Conservation (phyloP, 2,329 filamentous ascomycete genomes). For the Sclerotinia nivalis region DNA sequence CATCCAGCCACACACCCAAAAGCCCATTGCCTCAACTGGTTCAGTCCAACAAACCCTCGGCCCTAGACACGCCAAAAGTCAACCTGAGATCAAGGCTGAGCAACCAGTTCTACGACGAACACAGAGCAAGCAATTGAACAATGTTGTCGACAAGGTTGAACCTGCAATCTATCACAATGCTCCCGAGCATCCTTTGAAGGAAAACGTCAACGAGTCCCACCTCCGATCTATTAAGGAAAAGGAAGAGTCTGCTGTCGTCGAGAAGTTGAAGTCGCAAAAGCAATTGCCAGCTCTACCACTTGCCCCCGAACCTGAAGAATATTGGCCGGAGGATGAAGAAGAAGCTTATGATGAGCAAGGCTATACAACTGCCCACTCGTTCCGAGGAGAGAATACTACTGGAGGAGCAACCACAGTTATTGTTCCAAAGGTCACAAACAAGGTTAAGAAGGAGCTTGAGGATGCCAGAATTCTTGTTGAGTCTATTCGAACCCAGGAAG, state of each 20-base stretch:
- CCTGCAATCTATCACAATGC: conserved; percentile 10
- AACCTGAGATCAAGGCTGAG: conserved; percentile 36
- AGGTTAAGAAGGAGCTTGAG: conserved; percentile 72
- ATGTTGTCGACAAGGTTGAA: background rate
- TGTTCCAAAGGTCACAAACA: conserved; percentile 69
- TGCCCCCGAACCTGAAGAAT: conserved; percentile 62
- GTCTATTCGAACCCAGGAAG: conserved; percentile 56
- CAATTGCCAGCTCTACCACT: conserved; percentile 32
- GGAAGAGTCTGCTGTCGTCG: conserved; percentile 10
- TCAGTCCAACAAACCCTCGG: conserved; percentile 38
- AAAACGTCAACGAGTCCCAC: conserved; percentile 24
- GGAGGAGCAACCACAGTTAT: conserved; percentile 64
- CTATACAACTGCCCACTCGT: conserved; percentile 75
- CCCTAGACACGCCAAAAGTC: conserved; percentile 39
- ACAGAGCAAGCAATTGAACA: conserved; percentile 31
- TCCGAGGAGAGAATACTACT: conserved; percentile 72
- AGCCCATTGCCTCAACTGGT: conserved; percentile 36
- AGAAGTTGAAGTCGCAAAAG: conserved; percentile 17
- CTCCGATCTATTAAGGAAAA: conserved; percentile 20
- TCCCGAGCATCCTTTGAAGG: conserved; percentile 2
- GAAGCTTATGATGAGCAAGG: conserved; percentile 65
- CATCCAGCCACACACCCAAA: conserved; percentile 30
- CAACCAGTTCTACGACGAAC: conserved; percentile 33
- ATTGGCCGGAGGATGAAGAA: conserved; percentile 73
- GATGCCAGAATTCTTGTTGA: conserved; percentile 47